Conservation (phyloP, 129 eudicot species). For the Saposhnikovia divaricata region DNA sequence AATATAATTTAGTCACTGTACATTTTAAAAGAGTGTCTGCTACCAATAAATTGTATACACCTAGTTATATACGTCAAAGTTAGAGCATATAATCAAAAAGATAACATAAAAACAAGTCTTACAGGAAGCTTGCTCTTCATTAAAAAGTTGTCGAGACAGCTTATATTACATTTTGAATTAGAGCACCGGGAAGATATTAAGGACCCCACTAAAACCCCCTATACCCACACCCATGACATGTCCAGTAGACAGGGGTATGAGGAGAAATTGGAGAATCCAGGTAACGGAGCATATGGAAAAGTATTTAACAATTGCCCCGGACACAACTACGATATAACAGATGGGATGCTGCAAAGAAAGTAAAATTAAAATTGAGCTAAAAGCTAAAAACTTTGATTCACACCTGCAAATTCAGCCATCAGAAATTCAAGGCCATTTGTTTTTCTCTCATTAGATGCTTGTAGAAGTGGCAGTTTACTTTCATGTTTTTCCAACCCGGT, state of each 20-base stretch:
- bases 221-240: background rate
- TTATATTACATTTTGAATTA: background rate
- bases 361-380: background rate
- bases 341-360: background rate
- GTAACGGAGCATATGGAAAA: background rate
- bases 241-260: background rate
- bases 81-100: too few species aligned
- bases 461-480: slow-evolving; percentile 80
- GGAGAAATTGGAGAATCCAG: background rate
- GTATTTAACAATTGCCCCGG: background rate
- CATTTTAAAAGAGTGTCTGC: background rate
- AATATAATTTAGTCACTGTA: background rate
- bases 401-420: slow-evolving; percentile 97
- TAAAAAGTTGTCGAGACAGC: background rate
- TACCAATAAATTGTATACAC: background rate
- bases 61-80: background rate
- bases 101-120: too few species aligned
- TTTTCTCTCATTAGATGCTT: slow-evolving; percentile 73
- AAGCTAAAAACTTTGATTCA: background rate
- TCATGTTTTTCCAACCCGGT: slow-evolving; percentile 88
- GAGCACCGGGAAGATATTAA: background rate
- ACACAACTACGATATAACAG: background rate
- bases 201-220: background rate
- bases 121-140: background rate
- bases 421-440: slow-evolving; percentile 73